Percentiles rank a stretch among this genome's conserved stretches.
Conservation (phyloP, 306 rosid species). For the Quercus dentata region DNA sequence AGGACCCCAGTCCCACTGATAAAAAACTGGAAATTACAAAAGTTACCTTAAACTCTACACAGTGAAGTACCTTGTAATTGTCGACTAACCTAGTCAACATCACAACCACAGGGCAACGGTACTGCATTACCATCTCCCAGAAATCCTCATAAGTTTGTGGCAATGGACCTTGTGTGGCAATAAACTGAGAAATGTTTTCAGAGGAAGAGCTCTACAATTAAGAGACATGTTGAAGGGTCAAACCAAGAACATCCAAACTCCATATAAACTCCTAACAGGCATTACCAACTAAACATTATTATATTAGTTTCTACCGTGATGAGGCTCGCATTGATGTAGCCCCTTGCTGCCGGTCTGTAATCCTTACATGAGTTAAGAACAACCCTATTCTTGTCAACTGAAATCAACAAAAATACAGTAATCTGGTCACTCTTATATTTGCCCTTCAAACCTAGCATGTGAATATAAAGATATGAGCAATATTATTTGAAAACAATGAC, state of each 20-base stretch:
- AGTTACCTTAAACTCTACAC: constrained; percentile 8
- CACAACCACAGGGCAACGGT: constrained; percentile 76
- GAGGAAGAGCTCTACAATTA: constrained; percentile 53
- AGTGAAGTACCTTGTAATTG: constrained; percentile 54
- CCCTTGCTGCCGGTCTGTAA: constrained; percentile 76
- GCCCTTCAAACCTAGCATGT: neutral
- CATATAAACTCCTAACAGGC: neutral
- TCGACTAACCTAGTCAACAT: constrained; percentile 91
- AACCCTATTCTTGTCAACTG: constrained; percentile 75
- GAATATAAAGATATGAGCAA: too few species aligned
- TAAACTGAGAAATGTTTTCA: constrained; percentile 58
- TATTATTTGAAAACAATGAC: neutral
- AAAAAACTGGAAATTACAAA: neutral
- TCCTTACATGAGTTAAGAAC: constrained; percentile 68
- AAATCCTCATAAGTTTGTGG: constrained; percentile 91
- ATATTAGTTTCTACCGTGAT: constrained; percentile 41
- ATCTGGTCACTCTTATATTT: neutral
- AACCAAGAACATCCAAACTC: constrained; percentile 3
- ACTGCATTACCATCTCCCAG: constrained; percentile 91
- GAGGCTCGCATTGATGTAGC: constrained; percentile 92
- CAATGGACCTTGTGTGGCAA: constrained; percentile 97
- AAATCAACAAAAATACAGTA: constrained; percentile 14
- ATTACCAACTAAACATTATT: constrained; percentile 4
- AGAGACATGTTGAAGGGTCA: constrained; percentile 22
- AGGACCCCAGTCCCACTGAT: neutral